Conservation (phyloP, 2,329 filamentous ascomycete genomes). For the Dactylellina haptotyla region DNA sequence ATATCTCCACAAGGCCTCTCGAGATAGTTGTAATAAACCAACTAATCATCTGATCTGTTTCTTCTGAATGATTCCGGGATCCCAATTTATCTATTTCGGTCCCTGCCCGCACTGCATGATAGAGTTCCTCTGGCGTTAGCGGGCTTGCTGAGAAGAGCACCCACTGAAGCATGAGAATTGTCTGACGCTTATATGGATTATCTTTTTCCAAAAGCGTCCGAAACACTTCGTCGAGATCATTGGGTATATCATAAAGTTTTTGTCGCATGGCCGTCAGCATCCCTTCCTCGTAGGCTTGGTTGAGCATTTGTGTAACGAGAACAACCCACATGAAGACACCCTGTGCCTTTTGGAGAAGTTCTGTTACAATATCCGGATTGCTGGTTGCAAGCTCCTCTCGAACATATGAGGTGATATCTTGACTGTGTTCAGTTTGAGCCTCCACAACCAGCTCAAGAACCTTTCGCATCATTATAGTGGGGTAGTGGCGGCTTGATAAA, state of each 20-base stretch:
- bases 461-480: conserved; percentile 58
- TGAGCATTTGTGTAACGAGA: conserved; percentile 55
- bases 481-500: conserved; percentile 60
- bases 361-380: not conserved
- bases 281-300: conserved; percentile 49
- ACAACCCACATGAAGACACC: conserved; percentile 51
- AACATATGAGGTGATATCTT: conserved; percentile 58
- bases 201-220: conserved; percentile 20
- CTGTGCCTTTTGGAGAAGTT: conserved; percentile 13
- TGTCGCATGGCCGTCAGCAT: conserved; percentile 16
- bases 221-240: conserved; percentile 50
- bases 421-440: conserved; percentile 56
- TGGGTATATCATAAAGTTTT: conserved; percentile 32
- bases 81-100: not conserved
- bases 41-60: conserved; percentile 10
- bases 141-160: conserved; percentile 35
- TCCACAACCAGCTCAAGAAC: conserved; percentile 58
- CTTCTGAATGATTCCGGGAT: not conserved
- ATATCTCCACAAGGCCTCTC: conserved; percentile 33
- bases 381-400: not conserved
- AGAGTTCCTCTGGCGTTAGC: conserved; percentile 32
- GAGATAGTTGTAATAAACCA: conserved; percentile 37
- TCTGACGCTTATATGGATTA: conserved; percentile 18
- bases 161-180: conserved; percentile 44
- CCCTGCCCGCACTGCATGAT: conserved; percentile 32